These are phyloP conservation scores for Aspergillus sp. DNA, from an alignment of 2,329 filamentous ascomycete species.

Conservation along the genomic window DNA sequence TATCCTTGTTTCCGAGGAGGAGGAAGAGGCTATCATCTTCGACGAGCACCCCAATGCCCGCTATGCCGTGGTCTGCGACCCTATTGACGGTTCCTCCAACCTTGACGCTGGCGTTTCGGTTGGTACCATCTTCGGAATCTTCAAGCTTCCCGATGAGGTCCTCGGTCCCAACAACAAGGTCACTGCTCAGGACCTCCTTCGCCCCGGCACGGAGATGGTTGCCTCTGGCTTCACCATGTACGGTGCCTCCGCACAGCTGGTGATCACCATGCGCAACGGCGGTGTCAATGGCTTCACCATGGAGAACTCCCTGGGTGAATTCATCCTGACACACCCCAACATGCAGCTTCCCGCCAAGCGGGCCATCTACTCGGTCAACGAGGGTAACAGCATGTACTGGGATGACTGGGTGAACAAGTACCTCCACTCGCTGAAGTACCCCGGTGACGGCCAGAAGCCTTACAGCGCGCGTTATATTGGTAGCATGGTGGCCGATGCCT, in stretches of 20 bases:
- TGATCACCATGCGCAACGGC: conserved; percentile 93
- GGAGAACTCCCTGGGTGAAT: conserved; percentile 94
- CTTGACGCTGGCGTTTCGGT: conserved; percentile 96
- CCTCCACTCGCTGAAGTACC: conserved; percentile 84
- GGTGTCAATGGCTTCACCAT: conserved; percentile 96
- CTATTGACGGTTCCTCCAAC: conserved; percentile 97
- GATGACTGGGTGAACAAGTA: conserved; percentile 82
- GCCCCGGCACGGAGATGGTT: conserved; percentile 85
- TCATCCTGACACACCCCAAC: conserved; percentile 94
- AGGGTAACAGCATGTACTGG: conserved; percentile 98
- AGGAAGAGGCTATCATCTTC: conserved; percentile 90
- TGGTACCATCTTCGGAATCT: conserved; percentile 94
- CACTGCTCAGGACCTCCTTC: conserved; percentile 71
- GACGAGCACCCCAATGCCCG: conserved; percentile 70
- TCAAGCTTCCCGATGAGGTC: conserved; percentile 75
- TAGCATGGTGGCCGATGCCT: conserved; percentile 97
- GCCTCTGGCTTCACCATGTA: conserved; percentile 99
- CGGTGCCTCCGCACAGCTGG: conserved; percentile 91
- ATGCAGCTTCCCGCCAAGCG: conserved; percentile 83
- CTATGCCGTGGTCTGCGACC: conserved; percentile 95
- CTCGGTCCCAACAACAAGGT: conserved; percentile 58
- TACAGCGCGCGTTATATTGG: conserved; percentile 96
- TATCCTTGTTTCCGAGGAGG: conserved; percentile 94
- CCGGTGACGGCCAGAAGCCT: conserved; percentile 71
- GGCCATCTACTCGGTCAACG: conserved; percentile 95